Evolutionary conservation across 164 flowering plant genomes (phyloP), one percentile per base, ranked within the genome.

Genomic region (Sextonia rubra): DNA sequence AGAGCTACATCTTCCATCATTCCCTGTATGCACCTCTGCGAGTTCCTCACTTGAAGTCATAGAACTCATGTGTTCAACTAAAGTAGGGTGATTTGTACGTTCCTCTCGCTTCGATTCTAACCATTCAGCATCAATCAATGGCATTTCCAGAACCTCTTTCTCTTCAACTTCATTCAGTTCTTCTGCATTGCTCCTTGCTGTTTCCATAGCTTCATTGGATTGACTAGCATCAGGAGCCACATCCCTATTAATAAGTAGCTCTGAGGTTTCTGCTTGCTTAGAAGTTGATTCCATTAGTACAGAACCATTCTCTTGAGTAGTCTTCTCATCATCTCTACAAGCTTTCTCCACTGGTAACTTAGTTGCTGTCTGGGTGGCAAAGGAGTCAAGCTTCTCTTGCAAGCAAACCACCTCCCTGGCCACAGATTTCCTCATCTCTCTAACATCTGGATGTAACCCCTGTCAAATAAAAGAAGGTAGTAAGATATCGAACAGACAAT

Each of bases 371-470:
- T 67, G 67, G 9, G 20, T 63, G 1, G 63, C 15, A 4, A 87
- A 20, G 6, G 80, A 69, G 68, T 93, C 98, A 15, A 90, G 87
- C 68, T 79, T 83, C 80, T 90, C 94, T 67, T 90, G 94, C 74
- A 93, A 60, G 29, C 64, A 29, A n/a, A 84, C 80, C 17, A 91
- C 91, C 74, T 93, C 95, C 79, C 73, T 89, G 15, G 89, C 93
- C 70, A 88, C 87, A 1, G 89, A 80, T 85, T 89, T 91, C 60
- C 95, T 86, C 4, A 80, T 30, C 0, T 90, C 90, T 68, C 97
- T 84, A 0, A 89, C 49, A 67, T 72, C 79, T 24, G 89, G 80
- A 48, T 83, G 89, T 78, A 90, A 71, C 3, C 91, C 91, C 98
- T 90, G 82, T 3, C 47, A 68, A 48, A 29, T 12, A 22, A 24